Evolutionary conservation across 305 asterid genomes (phyloP), one percentile per base, ranked within the genome.

Genomic region (Fraxinus ornus): DNA sequence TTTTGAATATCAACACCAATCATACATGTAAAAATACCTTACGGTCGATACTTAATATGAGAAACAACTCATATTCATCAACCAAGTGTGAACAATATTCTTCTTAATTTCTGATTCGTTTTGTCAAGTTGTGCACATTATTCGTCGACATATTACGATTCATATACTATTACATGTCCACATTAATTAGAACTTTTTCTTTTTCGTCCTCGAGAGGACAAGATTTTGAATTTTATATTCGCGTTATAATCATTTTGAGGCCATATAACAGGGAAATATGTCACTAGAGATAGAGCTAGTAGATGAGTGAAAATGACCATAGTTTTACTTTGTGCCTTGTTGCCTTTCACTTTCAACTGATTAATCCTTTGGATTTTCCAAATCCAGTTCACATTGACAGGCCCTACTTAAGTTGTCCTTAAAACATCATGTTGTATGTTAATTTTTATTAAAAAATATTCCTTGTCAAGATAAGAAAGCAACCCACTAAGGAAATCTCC

Each of bases 341-440:
- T 41, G 79, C 79, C 60, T 75, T 37, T 75, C 79, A 75, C 60
- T 39, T 36, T 75, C 79, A 75, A 35, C 0, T 75, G 55, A 75
- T 9, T 24, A 36, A n/a, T 5, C 36, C 32, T 2, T 44, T 12
- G 32, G 79, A 75, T 75, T 75, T 75, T 24, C 62, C 79, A 41
- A 75, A 75, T 75, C 74, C 74, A 8, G 12, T 24, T 66, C 26
- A 66, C 35, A 26, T 12, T 66, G 74, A 66, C 74, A 66, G 74
- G 74, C 74, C 74, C 74, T 28, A 66, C 74, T 8, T 21, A 21
- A 64, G 6, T 24, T 66, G 74, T 66, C 30, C 72, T 64, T 66
- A 24, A 24, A 24, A 66, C 36, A 26, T 66, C 19, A 22, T 66
- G 26, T 26, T 66, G 10, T 22, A 64, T 4, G 10, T 64, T 24